Conservation (phyloP, 2,329 filamentous ascomycete genomes). For the Fusarium sp. region DNA sequence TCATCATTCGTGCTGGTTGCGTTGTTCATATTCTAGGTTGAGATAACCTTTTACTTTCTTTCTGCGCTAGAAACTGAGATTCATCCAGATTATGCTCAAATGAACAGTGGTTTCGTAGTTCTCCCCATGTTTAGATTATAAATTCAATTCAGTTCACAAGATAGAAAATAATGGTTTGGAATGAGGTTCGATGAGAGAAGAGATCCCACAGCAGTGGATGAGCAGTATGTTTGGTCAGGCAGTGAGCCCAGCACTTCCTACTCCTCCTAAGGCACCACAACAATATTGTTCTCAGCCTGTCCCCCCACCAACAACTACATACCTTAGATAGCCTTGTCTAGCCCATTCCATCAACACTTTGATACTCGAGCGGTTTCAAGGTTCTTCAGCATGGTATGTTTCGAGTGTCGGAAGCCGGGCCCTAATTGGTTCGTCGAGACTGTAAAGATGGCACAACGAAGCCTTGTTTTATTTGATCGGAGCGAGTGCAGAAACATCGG, state of each 20-base stretch:
- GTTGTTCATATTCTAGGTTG: too few species aligned
- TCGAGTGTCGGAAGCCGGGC: conserved; percentile 42
- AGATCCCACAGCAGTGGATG: neutral
- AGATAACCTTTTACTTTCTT: too few species aligned
- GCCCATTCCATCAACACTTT: conserved; percentile 41
- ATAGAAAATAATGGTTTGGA: neutral
- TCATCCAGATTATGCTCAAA: too few species aligned
- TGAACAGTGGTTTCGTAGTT: too few species aligned
- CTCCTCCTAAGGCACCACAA: conserved; percentile 39
- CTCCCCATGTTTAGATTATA: too few species aligned
- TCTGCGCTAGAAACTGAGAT: too few species aligned
- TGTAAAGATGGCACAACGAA: conserved; percentile 45
- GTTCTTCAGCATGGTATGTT: conserved; percentile 38
- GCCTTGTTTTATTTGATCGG: conserved; percentile 47
- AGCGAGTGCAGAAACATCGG: conserved; percentile 41
- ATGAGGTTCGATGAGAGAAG: neutral
- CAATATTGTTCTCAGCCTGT: conserved; percentile 47
- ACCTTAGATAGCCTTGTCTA: conserved; percentile 46
- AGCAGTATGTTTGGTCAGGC: too few species aligned
- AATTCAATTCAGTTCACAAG: too few species aligned
- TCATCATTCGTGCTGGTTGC: too few species aligned
- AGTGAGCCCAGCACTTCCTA: neutral
- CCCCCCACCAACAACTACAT: conserved; percentile 41
- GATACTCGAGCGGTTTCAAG: conserved; percentile 44
- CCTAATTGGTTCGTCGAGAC: conserved; percentile 30